Evolutionary conservation across 1,284 basidiomycete species (phyloP), one percentile per base, ranked within the genome.

Genomic region (Somion occarium): DNA sequence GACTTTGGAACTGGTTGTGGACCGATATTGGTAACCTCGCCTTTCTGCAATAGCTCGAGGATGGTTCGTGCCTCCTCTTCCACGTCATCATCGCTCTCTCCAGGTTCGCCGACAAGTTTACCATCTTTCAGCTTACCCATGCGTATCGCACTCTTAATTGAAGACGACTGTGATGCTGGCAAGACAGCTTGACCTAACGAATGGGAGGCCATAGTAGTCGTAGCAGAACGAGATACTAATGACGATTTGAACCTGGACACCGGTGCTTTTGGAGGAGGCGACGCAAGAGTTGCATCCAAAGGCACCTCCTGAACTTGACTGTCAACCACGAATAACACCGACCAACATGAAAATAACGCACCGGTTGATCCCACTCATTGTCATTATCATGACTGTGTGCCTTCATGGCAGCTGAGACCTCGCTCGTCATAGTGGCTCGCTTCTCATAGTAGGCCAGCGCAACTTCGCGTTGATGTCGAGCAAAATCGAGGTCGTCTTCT

Each of bases 391-490:
- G 73, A 27, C 68, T 65, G 59, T 77, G 75, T 9, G 70, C 69
- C 50, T 70, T 70, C 70, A 85, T 73, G 4, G 74, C 79, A 38
- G 69, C 68, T 11, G 75, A 68, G 37, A 78, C 74, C 44, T 76
- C 76, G 27, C 74, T 67, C 0, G 80, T 79, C 44, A 89, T 73
- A 12, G 69, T 71, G 18, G 67, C 69, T 47, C 85, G 78, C 61
- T 82, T 83, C 56, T 74, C 69, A 61, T 85, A 75, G 61, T 90
- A 89, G 53, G 80, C 80, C 37, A 88, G 61, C n/a, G 83, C 82
- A 54, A 89, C 75, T 62, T 88, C 86, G 25, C 86, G 80, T 55
- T 88, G 85, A 59, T 85, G 81, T 45, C 71, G 76, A 22, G 79
- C 83, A 49, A 69, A 74, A 57, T 88, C 80, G 38, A 82, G 66